A percentile compares a stretch with the other conserved stretches of the same genome.
Evolutionary conservation across 305 asterid genomes (phyloP).

Genomic region (Fraxinus xanthoxyloides): DNA sequence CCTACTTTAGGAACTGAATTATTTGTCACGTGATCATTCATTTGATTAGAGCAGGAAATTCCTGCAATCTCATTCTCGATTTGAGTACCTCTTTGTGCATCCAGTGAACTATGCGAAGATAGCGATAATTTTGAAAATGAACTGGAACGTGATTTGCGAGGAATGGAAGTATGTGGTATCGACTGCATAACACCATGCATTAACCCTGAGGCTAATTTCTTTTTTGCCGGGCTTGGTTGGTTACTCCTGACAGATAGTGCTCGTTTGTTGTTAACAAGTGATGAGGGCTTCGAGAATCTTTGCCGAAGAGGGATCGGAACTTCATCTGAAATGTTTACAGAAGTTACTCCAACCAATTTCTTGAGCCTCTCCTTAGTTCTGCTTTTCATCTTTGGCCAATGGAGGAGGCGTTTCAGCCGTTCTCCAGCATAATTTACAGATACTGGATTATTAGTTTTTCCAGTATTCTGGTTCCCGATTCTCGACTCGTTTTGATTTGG

Average conservation of each 20-base stretch:
- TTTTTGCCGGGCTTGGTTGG: conserved; percentile 73
- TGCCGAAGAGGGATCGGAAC: conserved; percentile 69
- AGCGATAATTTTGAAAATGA: conserved; percentile 68
- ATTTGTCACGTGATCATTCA: conserved; percentile 26
- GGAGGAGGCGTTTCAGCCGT: conserved; percentile 57
- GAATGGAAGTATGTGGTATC: conserved; percentile 34
- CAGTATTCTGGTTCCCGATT: conserved; percentile 24
- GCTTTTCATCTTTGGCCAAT: conserved; percentile 62
- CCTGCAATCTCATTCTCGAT: conserved; percentile 44
- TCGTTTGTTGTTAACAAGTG: conserved; percentile 61
- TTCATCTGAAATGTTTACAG: conserved; percentile 25
- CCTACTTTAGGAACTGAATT: conserved; percentile 33
- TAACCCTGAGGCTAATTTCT: conserved; percentile 72
- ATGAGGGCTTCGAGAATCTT: conserved; percentile 56
- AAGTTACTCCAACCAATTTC: conserved; percentile 23
- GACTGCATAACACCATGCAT: conserved; percentile 71
- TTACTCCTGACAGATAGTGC: conserved; percentile 64
- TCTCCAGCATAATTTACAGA: conserved; percentile 45
- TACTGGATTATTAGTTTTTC: conserved; percentile 25
- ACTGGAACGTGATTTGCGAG: conserved; percentile 64
- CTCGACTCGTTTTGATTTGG: conserved; percentile 27
- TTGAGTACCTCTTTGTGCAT: conserved; percentile 41
- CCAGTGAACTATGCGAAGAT: conserved; percentile 65
- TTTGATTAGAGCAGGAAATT: conserved; percentile 35
- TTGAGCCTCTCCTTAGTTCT: conserved; percentile 35